These are phyloP conservation scores for Craspedostauros australis DNA, from an alignment of 108 stramenopile genomes.

Conservation along the genomic window DNA sequence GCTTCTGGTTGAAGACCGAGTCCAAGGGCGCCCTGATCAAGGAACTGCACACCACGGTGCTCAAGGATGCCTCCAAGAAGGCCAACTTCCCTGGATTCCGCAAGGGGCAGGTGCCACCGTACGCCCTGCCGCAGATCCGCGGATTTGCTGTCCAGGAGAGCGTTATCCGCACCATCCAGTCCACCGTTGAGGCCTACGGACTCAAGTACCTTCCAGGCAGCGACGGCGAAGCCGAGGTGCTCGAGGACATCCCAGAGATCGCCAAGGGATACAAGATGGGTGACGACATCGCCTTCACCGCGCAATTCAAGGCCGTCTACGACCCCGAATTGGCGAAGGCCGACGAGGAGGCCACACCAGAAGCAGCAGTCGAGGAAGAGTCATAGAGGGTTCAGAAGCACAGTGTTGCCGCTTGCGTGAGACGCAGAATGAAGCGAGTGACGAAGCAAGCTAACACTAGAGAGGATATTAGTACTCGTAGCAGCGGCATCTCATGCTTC, in stretches of 20 bases:
- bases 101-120: slow-evolving; percentile 79
- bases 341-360: slow-evolving; percentile 2
- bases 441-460: too few relatives aligned
- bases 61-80: slow-evolving; percentile 76
- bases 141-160: slow-evolving; percentile 76
- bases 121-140: slow-evolving; percentile 79
- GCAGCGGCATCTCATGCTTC: too few relatives aligned
- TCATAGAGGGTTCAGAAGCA: too few relatives aligned
- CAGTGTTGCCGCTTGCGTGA: too few relatives aligned
- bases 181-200: slow-evolving; percentile 71
- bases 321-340: slow-evolving; percentile 24
- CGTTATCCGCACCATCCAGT: slow-evolving; percentile 69
- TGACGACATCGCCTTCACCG: slow-evolving; percentile 63
- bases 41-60: slow-evolving; percentile 43
- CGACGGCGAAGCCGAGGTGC: slow-evolving; percentile 48
- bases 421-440: too few relatives aligned
- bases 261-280: slow-evolving; percentile 73
- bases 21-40: slow-evolving; percentile 60
- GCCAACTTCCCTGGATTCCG: slow-evolving; percentile 85
- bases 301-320: slow-evolving; percentile 55
- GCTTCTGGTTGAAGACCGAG: slow-evolving; percentile 62
- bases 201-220: slow-evolving; percentile 52
- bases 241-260: slow-evolving; percentile 68
- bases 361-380: too few relatives aligned
- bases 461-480: too few relatives aligned